A percentile compares a stretch with the other conserved stretches of the same genome.
These are phyloP conservation scores for Pestalotiopsis sp. DNA, from an alignment of 2,329 filamentous ascomycete species.

Conservation along the genomic window DNA sequence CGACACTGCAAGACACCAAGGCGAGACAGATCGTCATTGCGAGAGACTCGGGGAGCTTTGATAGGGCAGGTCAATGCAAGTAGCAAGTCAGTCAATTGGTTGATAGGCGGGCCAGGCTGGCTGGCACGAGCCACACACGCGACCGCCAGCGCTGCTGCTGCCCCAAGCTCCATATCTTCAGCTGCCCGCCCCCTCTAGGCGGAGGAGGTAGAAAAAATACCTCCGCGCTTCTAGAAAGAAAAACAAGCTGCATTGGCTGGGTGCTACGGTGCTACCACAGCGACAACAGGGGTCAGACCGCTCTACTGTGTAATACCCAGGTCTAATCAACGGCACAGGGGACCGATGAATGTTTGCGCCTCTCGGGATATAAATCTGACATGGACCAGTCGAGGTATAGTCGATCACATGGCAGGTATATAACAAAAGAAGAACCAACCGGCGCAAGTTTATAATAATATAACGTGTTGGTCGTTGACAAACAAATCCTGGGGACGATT, in stretches of 20 bases:
- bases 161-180: not conserved
- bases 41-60: not conserved
- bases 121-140: not conserved
- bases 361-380: not conserved
- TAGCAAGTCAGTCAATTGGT: constrained; percentile 2
- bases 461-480: not conserved
- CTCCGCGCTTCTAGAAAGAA: not conserved
- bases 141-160: not conserved
- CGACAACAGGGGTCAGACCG: not conserved
- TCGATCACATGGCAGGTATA: not conserved
- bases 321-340: not conserved
- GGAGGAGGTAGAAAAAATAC: not conserved
- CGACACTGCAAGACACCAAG: not conserved
- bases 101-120: not conserved
- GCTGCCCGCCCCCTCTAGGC: not conserved
- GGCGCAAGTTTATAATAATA: not conserved
- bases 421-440: not conserved
- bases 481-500: not conserved
- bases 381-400: not conserved
- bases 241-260: not conserved
- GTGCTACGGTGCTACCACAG: not conserved
- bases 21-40: not conserved
- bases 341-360: not conserved
- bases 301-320: not conserved
- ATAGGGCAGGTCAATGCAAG: not conserved